A percentile compares a stretch with the other conserved stretches of the same genome.
Conservation (phyloP, 495 filamentous ascomycete species). For the Tuber melanosporum region DNA sequence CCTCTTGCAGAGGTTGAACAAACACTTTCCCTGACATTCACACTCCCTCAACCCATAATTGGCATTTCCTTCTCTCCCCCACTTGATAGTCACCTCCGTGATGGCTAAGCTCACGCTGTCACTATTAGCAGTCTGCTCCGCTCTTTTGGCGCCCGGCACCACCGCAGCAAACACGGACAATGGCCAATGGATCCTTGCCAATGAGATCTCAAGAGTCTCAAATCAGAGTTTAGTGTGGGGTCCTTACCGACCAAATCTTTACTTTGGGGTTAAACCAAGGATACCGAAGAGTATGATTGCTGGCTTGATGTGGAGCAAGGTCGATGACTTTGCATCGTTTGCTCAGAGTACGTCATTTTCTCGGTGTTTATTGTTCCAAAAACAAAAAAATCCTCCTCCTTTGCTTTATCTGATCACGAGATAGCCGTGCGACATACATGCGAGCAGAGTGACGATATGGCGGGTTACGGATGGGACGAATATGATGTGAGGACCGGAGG, state of each 20-base stretch:
- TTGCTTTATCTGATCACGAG: background rate
- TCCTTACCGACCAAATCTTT: slow-evolving; percentile 88
- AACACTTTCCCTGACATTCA: background rate
- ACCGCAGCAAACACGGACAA: slow-evolving; percentile 26
- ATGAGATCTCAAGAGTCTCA: slow-evolving; percentile 53
- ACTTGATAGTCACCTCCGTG: background rate
- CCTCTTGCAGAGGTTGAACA: background rate
- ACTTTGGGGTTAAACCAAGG: slow-evolving; percentile 86
- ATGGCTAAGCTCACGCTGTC: background rate
- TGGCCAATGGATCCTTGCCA: slow-evolving; percentile 31
- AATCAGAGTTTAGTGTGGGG: slow-evolving; percentile 93
- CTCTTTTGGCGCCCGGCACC: slow-evolving; percentile 19
- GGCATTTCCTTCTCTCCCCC: background rate
- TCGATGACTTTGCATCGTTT: slow-evolving; percentile 65
- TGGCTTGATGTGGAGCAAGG: slow-evolving; percentile 82
- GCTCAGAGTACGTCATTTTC: slow-evolving; percentile 8
- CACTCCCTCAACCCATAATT: background rate
- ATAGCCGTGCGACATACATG: slow-evolving; percentile 88
- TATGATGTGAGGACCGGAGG: slow-evolving; percentile 86
- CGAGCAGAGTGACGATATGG: slow-evolving; percentile 91
- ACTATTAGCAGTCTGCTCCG: slow-evolving; percentile 20
- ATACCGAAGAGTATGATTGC: slow-evolving; percentile 78
- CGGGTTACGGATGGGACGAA: slow-evolving; percentile 94
- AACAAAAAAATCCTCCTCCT: slow-evolving; percentile 21
- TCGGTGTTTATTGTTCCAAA: background rate